A percentile compares a stretch with the other conserved stretches of the same genome.
phyloP scores from a whole-genome alignment of 2,329 filamentous ascomycete species.

The Aspergillus sp. region DNA sequence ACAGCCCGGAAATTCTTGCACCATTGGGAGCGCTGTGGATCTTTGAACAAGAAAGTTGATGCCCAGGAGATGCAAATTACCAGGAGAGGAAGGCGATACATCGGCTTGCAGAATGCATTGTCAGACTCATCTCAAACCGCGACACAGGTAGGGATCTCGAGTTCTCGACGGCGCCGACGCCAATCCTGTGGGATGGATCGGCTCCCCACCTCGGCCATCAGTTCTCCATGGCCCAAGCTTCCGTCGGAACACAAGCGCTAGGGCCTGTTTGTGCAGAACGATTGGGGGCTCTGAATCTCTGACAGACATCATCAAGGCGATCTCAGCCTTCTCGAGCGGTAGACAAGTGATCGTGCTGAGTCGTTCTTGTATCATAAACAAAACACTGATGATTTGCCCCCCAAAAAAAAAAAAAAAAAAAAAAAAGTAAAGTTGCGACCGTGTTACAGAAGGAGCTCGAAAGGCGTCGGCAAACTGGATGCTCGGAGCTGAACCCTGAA shows the following conservation, averaged over 20 bases:
- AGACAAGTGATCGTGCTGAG: too few relatives aligned
- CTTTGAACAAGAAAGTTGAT: background rate
- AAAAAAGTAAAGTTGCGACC: background rate
- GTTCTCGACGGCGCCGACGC: background rate
- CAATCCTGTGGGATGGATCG: background rate
- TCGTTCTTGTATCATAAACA: too few relatives aligned
- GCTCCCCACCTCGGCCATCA: background rate
- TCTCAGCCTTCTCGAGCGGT: too few relatives aligned
- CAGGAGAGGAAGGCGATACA: conserved; percentile 4
- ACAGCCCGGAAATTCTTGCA: background rate
- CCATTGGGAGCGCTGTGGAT: background rate
- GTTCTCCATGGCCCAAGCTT: conserved; percentile 1
- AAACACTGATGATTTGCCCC: background rate
- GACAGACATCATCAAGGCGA: too few relatives aligned
- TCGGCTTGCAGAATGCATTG: background rate
- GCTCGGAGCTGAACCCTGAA: background rate
- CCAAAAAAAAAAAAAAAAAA: too few relatives aligned
- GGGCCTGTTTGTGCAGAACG: background rate
- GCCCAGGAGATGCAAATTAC: conserved; percentile 10
- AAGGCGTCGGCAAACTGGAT: background rate
- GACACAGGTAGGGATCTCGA: conserved; percentile 2
- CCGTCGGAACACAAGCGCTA: background rate
- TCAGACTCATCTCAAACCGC: background rate
- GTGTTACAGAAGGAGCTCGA: background rate
- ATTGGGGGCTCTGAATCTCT: background rate